phyloP scores from a whole-genome alignment of 805 yeast genomes.

The Yarrowia keelungensis region DNA sequence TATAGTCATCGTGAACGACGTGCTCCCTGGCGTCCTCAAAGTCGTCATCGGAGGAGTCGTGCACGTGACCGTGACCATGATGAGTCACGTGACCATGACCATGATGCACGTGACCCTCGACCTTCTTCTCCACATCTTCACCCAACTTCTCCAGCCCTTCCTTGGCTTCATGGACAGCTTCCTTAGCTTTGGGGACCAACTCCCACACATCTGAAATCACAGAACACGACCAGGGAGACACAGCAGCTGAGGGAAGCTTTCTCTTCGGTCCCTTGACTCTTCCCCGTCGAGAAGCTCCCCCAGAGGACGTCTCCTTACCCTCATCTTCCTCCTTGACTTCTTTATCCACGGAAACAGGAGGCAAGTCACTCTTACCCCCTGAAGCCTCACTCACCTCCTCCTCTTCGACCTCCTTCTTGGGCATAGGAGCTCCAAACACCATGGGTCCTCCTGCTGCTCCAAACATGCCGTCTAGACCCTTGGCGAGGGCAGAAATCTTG shows the following conservation, averaged over 20 bases:
- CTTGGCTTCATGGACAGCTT: neutral
- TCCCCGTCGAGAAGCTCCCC: slow-evolving; percentile 16
- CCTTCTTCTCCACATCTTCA: neutral
- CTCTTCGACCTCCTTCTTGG: slow-evolving; percentile 25
- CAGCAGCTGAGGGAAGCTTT: slow-evolving; percentile 24
- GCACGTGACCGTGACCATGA: neutral
- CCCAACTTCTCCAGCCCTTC: neutral
- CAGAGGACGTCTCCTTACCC: neutral
- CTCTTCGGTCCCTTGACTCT: slow-evolving; percentile 36
- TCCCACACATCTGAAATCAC: slow-evolving; percentile 32
- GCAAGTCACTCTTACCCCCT: slow-evolving; percentile 1
- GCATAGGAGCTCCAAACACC: slow-evolving; percentile 38
- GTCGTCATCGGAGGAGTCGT: slow-evolving; percentile 16
- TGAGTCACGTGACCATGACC: neutral
- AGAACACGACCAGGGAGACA: slow-evolving; percentile 18
- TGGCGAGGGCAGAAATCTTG: slow-evolving; percentile 36
- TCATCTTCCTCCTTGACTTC: slow-evolving; percentile 4
- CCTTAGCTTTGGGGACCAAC: neutral
- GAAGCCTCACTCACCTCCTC: slow-evolving; percentile 10
- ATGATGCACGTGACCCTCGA: neutral
- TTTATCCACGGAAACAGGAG: slow-evolving; percentile 6
- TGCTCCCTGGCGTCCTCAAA: slow-evolving; percentile 19
- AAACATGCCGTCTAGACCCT: slow-evolving; percentile 37
- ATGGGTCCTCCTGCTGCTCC: slow-evolving; percentile 21
- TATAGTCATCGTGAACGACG: neutral